Percentiles rank a stretch among this genome's conserved stretches.
These are phyloP conservation scores for Fusarium azukiicola DNA, from an alignment of 2,329 filamentous ascomycete genomes.

Conservation along the genomic window DNA sequence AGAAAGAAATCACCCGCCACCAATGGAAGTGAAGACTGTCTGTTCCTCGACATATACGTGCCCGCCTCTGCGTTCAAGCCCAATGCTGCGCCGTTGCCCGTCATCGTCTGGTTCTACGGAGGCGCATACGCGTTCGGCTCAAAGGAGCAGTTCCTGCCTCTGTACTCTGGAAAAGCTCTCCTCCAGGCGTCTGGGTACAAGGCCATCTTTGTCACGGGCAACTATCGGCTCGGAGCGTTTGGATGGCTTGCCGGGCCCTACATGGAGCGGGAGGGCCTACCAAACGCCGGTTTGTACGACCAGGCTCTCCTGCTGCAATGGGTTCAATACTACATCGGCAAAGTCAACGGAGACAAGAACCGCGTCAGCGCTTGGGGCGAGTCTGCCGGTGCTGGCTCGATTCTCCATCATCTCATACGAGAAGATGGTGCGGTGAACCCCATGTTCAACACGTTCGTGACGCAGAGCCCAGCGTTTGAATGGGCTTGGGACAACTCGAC, in stretches of 20 bases:
- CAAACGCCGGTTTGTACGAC: slow-evolving; percentile 69
- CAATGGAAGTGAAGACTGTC: slow-evolving; percentile 15
- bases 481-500: not conserved
- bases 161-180: not conserved
- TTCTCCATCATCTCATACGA: slow-evolving; percentile 68
- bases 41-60: slow-evolving; percentile 18
- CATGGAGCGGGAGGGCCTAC: slow-evolving; percentile 64
- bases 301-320: slow-evolving; percentile 70
- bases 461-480: not conserved
- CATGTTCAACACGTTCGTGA: not conserved
- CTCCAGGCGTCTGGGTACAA: not conserved
- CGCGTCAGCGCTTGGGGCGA: slow-evolving; percentile 73
- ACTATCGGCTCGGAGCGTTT: slow-evolving; percentile 72
- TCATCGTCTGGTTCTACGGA: slow-evolving; percentile 13
- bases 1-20: not conserved
- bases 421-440: not conserved
- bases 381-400: slow-evolving; percentile 72
- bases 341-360: slow-evolving; percentile 70
- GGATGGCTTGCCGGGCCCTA: slow-evolving; percentile 70
- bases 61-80: not conserved
- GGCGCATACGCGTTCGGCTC: slow-evolving; percentile 8
- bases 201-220: slow-evolving; percentile 68
- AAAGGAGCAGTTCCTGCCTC: not conserved
- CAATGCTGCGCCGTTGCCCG: not conserved
- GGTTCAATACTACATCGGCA: slow-evolving; percentile 69